Conservation (phyloP, 345 rosid species). For the Melaleuca alternifolia region DNA sequence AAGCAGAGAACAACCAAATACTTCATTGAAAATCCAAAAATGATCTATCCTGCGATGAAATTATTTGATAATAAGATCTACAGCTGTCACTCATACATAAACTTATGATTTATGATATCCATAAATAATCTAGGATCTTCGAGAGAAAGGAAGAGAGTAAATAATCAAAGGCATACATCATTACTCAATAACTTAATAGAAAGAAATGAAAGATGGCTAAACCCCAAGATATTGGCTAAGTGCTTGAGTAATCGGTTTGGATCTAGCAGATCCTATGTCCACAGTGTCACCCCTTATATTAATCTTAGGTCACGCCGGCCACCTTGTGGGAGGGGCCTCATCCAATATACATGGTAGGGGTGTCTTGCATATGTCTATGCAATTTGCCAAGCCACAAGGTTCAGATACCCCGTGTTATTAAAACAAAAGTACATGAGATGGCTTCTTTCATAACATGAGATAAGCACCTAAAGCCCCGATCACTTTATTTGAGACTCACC, state of each 20-base stretch:
- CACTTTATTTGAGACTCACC: neutral
- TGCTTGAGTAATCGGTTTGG: no score
- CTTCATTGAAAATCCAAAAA: neutral
- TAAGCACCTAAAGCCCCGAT: neutral
- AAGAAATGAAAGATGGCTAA: no score
- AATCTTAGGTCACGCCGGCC: neutral
- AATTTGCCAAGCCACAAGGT: neutral
- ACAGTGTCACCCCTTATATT: neutral
- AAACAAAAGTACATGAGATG: neutral
- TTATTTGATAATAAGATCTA: neutral
- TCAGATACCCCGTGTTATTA: neutral
- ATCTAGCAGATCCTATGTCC: neutral
- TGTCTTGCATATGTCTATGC: neutral
- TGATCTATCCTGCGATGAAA: neutral
- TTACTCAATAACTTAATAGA: no score
- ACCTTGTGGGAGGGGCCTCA: neutral
- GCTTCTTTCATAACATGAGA: neutral
- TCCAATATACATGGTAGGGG: neutral
- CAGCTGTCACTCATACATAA: neutral
- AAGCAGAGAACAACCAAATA: neutral
- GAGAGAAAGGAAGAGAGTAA: neutral
- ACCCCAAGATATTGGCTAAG: no score
- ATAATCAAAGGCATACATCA: neutral
- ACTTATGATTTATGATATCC: neutral
- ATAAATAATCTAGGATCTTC: neutral